Evolutionary conservation across 2,329 filamentous ascomycete species (phyloP), one percentile per base, ranked within the genome.

Genomic region (Xylaria sp.): DNA sequence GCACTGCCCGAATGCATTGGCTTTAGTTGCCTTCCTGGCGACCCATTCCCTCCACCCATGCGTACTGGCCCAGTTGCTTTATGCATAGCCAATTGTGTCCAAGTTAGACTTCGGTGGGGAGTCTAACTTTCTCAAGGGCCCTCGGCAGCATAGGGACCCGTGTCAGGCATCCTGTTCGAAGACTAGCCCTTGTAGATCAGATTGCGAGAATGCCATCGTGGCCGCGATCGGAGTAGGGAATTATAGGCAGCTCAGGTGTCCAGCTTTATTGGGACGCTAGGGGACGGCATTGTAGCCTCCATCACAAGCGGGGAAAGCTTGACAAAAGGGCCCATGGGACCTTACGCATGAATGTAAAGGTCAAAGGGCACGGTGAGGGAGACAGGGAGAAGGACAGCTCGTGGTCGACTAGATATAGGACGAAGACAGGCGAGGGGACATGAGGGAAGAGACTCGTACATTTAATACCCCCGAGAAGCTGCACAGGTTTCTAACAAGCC

Each of bases 21-120:
- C 31, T 43, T 25, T 25, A 19, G 60, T 59, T 63, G 60, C 55
- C 55, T 63, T 51, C 35, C 45, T 49, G 33, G 47, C 56, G 61
- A 38, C 25, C 31, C 38, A 49, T 60, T 17, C 42, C 42, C 43
- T 21, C 28, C 52, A n/a, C 19, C 33, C 3, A 31, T 28, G 42
- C 17, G 53, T 28, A 25, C n/a, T n/a, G 40, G 38, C 21, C 28
- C 19, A 15, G 55, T 37, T 50, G 55, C 42, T 51, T 59, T 38
- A 25, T 19, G 35, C 14, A 33, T 38, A 38, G 21, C 25, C 31
- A 12, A 38, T 56, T 37, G 40, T 35, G 17, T 25, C 28, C 47
- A 14, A 45, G 37, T 6, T n/a, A 15, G 42, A 38, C n/a, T 11
- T 11, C 31, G 25, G 54, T 4, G 23, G 42, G 15, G 42, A 45